phyloP scores from a whole-genome alignment of 2,329 filamentous ascomycete genomes.

The Emericellopsis atlantica region DNA sequence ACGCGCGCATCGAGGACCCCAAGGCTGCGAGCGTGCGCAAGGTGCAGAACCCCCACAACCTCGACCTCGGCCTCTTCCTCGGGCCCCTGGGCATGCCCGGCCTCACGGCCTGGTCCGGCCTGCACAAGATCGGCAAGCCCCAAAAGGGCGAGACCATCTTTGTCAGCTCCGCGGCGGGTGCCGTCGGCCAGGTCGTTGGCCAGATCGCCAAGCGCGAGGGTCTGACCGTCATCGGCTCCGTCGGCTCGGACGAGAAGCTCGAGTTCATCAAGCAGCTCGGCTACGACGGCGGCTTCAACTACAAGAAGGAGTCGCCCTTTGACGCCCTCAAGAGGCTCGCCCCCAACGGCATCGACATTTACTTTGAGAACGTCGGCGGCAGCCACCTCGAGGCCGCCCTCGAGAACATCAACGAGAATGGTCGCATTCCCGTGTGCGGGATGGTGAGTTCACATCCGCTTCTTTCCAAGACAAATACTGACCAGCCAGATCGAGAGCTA shows the following conservation, averaged over 20 bases:
- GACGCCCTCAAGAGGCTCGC: constrained; percentile 60
- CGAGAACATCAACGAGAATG: constrained; percentile 40
- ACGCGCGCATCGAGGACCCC: constrained; percentile 40
- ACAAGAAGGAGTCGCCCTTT: constrained; percentile 65
- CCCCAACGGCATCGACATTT: constrained; percentile 64
- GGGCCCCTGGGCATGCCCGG: constrained; percentile 54
- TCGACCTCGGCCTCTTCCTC: constrained; percentile 56
- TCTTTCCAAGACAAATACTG: neutral
- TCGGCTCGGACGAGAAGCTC: constrained; percentile 69
- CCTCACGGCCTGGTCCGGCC: constrained; percentile 57
- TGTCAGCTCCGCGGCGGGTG: constrained; percentile 66
- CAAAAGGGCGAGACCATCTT: constrained; percentile 65
- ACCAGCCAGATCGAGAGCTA: constrained; percentile 52
- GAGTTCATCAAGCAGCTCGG: constrained; percentile 46
- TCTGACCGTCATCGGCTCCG: constrained; percentile 65
- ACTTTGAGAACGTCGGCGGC: constrained; percentile 41
- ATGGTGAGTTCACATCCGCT: constrained; percentile 32
- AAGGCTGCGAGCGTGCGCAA: constrained; percentile 30
- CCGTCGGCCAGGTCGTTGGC: constrained; percentile 72
- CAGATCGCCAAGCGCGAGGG: constrained; percentile 76
- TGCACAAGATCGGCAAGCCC: constrained; percentile 51
- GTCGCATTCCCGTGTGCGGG: constrained; percentile 52
- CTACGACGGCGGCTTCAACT: constrained; percentile 62
- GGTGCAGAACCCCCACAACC: constrained; percentile 56
- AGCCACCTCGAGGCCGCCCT: constrained; percentile 36